Percentiles rank a stretch among this genome's conserved stretches.
phyloP scores from a whole-genome alignment of 495 filamentous ascomycete genomes.

The Xylaria telfairii region DNA sequence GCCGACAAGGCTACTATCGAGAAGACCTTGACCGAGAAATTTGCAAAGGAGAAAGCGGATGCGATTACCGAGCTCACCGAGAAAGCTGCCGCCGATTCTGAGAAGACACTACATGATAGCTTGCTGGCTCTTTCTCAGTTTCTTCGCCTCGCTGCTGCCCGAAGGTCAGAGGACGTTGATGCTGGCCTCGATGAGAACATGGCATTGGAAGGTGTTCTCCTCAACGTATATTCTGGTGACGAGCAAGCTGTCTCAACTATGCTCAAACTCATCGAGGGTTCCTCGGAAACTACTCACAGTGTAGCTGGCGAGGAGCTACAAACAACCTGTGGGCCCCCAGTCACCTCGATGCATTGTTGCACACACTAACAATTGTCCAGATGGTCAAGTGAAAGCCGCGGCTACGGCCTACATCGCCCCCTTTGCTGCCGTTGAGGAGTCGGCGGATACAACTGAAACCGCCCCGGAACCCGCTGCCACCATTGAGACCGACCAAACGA shows the following conservation, averaged over 20 bases:
- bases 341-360: background rate
- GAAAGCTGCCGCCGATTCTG: slow-evolving; percentile 62
- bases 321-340: slow-evolving; percentile 72
- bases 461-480: slow-evolving; percentile 48
- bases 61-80: slow-evolving; percentile 59
- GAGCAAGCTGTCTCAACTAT: slow-evolving; percentile 80
- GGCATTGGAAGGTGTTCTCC: slow-evolving; percentile 89
- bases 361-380: slow-evolving; percentile 52
- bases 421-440: slow-evolving; percentile 50
- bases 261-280: slow-evolving; percentile 82
- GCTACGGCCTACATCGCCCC: slow-evolving; percentile 56
- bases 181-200: slow-evolving; percentile 71
- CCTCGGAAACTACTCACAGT: slow-evolving; percentile 71
- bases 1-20: slow-evolving; percentile 76
- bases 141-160: slow-evolving; percentile 76
- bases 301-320: slow-evolving; percentile 68
- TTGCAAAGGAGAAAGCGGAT: slow-evolving; percentile 72
- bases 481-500: slow-evolving; percentile 74
- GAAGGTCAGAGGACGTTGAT: slow-evolving; percentile 68
- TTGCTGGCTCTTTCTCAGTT: slow-evolving; percentile 78
- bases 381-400: slow-evolving; percentile 70
- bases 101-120: slow-evolving; percentile 58
- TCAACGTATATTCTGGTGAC: slow-evolving; percentile 87
- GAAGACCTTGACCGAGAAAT: slow-evolving; percentile 70
- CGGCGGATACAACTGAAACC: slow-evolving; percentile 41